Evolutionary conservation across 2,329 filamentous ascomycete genomes (phyloP).

Genomic region (Fusarium dimerum): DNA sequence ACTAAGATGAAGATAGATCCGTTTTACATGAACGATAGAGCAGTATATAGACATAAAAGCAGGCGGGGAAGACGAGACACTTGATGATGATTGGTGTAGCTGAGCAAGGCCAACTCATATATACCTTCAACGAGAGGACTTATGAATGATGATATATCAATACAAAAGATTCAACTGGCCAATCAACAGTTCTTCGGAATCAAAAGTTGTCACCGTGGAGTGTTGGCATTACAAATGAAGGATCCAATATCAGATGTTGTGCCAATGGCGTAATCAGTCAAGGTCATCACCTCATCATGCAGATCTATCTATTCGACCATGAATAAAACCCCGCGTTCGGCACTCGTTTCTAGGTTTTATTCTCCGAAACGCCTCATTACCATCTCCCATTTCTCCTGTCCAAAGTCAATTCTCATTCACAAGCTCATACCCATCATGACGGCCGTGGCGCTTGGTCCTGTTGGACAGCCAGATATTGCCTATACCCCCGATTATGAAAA

Average conservation of each 20-base stretch:
- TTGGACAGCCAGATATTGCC: conserved; percentile 14
- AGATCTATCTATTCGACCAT: neutral
- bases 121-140: too few species aligned
- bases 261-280: neutral
- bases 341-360: too few species aligned
- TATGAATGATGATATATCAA: neutral
- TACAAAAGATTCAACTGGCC: neutral
- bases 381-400: too few species aligned
- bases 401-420: too few species aligned
- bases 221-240: neutral
- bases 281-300: neutral
- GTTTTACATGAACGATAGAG: neutral
- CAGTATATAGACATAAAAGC: neutral
- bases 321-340: neutral
- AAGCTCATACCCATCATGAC: neutral
- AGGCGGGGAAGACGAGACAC: neutral
- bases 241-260: neutral
- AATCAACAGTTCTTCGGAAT: neutral
- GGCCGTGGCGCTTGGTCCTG: neutral
- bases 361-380: too few species aligned
- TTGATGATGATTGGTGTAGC: neutral
- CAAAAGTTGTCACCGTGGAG: neutral
- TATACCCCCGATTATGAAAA: conserved; percentile 16
- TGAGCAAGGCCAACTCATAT: neutral
- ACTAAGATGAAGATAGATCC: neutral